phyloP scores from a whole-genome alignment of 1,139 yeast species.

The Chernovozyma aurita region DNA sequence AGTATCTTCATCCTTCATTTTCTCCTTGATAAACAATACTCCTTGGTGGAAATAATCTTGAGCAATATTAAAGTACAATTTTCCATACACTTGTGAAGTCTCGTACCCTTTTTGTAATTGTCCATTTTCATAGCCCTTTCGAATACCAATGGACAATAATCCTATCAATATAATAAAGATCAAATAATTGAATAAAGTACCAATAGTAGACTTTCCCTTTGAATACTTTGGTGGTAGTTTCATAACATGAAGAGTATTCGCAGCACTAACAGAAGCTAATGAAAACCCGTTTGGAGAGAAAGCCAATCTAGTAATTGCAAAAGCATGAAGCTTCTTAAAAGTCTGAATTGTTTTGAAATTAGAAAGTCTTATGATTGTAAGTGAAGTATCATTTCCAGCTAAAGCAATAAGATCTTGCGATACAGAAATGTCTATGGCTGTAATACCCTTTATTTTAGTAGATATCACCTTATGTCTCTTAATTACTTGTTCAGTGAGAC shows the following conservation, averaged over 20 bases:
- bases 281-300: constrained; percentile 67
- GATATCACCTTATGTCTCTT: constrained; percentile 42
- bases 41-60: constrained; percentile 22
- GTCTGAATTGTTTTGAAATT: constrained; percentile 48
- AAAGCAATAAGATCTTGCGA: constrained; percentile 54
- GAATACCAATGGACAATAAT: constrained; percentile 43
- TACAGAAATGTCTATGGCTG: constrained; percentile 57
- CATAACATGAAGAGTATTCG: constrained; percentile 65
- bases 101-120: constrained; percentile 24
- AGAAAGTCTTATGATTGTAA: constrained; percentile 49
- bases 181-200: constrained; percentile 35
- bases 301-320: constrained; percentile 73
- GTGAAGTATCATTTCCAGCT: constrained; percentile 73
- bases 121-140: constrained; percentile 34
- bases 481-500: constrained; percentile 38
- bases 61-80: constrained; percentile 19
- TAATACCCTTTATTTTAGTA: constrained; percentile 57
- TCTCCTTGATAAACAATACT: constrained; percentile 37
- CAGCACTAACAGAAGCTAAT: constrained; percentile 78
- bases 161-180: constrained; percentile 44
- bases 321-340: constrained; percentile 62
- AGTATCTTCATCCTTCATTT: constrained; percentile 31
- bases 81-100: constrained; percentile 16
- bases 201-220: constrained; percentile 39
- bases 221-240: constrained; percentile 53